Conservation (phyloP, 148 eudicot genomes). For the Beta vulgaris region DNA sequence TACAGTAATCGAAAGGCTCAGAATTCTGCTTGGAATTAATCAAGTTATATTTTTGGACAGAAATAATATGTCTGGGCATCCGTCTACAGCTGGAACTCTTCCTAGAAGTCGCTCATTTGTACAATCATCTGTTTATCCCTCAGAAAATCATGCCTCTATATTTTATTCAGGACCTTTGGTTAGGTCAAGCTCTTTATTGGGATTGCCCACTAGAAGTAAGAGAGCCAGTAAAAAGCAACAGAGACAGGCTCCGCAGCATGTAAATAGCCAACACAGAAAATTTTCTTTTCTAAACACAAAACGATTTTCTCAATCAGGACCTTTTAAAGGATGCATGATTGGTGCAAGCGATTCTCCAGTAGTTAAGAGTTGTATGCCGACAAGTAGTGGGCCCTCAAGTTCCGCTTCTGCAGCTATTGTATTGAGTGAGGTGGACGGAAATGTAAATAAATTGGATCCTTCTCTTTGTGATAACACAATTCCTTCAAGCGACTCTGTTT, state of each 20-base stretch:
- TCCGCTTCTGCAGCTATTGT: constrained; percentile 31
- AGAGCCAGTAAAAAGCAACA: constrained; percentile 41
- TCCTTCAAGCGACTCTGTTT: constrained; percentile 28
- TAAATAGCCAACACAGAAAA: constrained; percentile 31
- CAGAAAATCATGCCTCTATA: constrained; percentile 42
- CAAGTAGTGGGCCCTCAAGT: constrained; percentile 34
- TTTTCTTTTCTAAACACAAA: constrained; percentile 36
- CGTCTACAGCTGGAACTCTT: constrained; percentile 32
- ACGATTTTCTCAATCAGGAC: constrained; percentile 48
- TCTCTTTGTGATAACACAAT: constrained; percentile 12
- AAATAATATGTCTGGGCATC: constrained; percentile 26
- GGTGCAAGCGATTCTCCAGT: constrained; percentile 59
- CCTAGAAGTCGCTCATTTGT: constrained; percentile 57
- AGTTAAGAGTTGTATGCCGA: constrained; percentile 41
- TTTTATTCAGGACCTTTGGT: constrained; percentile 53
- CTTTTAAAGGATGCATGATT: constrained; percentile 72
- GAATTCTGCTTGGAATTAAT: constrained; percentile 47
- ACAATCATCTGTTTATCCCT: constrained; percentile 56
- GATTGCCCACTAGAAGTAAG: constrained; percentile 36
- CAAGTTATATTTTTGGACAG: constrained; percentile 33
- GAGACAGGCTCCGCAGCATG: constrained; percentile 27
- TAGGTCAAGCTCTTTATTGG: constrained; percentile 63
- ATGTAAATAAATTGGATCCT: constrained; percentile 17
- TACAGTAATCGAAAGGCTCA: constrained; percentile 62
- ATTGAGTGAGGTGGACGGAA: constrained; percentile 19